Conservation (phyloP, 139 green algal genomes). For the Astrephomene gubernaculifera region DNA sequence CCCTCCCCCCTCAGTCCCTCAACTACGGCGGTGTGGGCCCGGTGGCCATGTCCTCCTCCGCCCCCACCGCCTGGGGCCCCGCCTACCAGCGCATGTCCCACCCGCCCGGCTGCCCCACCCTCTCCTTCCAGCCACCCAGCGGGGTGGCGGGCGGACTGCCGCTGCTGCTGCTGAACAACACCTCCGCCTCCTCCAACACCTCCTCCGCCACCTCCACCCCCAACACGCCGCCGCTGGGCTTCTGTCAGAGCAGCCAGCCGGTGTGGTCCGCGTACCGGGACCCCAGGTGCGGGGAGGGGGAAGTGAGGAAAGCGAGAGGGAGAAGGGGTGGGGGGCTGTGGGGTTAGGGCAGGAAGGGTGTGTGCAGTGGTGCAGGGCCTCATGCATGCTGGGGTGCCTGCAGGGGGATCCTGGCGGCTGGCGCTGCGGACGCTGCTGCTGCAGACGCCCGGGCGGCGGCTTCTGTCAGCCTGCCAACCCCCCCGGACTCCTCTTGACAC, state of each 20-base stretch:
- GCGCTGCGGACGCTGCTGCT: too few relatives aligned
- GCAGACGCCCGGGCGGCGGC: too few relatives aligned
- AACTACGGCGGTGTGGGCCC: conserved; percentile 8
- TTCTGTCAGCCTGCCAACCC: too few relatives aligned
- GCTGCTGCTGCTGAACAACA: conserved; percentile 18
- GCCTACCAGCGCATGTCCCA: conserved; percentile 31
- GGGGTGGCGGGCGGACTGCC: conserved; percentile 21
- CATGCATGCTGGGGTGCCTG: too few relatives aligned
- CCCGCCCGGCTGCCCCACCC: conserved; percentile 24
- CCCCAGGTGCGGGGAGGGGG: conserved; percentile 53
- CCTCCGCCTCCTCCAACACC: too few relatives aligned
- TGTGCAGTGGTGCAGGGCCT: too few relatives aligned
- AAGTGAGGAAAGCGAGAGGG: too few relatives aligned
- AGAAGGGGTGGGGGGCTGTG: too few relatives aligned
- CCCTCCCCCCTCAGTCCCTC: neutral
- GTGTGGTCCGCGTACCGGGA: conserved; percentile 71
- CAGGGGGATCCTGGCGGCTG: too few relatives aligned
- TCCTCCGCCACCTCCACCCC: too few relatives aligned
- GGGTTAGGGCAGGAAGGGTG: too few relatives aligned
- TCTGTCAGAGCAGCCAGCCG: conserved; percentile 65
- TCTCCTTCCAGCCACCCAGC: conserved; percentile 41
- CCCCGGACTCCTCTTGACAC: too few relatives aligned
- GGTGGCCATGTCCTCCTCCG: neutral
- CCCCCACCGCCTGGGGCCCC: conserved; percentile 33
- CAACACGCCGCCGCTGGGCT: conserved; percentile 26